Evolutionary conservation across 2,329 filamentous ascomycete genomes (phyloP), one percentile per base, ranked within the genome.

Genomic region (Botryosphaeria agaves): DNA sequence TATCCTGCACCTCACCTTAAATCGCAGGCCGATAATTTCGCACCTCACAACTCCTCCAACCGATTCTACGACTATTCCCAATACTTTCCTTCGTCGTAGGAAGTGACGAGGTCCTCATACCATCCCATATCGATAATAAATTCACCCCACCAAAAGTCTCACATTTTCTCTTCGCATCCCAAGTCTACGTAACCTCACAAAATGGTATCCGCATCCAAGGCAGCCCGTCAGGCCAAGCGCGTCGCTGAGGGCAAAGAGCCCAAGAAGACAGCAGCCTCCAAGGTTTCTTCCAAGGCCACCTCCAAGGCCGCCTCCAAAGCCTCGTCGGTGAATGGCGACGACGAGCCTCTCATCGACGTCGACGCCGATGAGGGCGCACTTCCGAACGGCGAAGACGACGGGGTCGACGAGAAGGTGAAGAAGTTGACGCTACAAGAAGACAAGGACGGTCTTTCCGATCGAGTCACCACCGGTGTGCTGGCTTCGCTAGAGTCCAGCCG

Each of bases 391-490:
- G 76, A 79, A 32, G 70, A 76, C 39, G 77, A 76, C 36, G 82
- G 75, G 42, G 66, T 72, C 36, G 69, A 65, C 44, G 71, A 75
- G 44, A 82, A 87, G 64, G 76, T 94, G 41, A 79, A 84, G 64
- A 84, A 84, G 53, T 69, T 98, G 42, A 76, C 80, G 26, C 68
- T 85, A 32, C 91, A 98, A 64, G 79, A 93, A 69, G 89, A 98
- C 62, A 81, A 92, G 62, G 73, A 92, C 53, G 89, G 89, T 49
- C 69, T 98, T 41, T 95, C 89, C 9, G 89, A 98, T 60, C 80
- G 89, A 57, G 89, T 98, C 56, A 98, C 91, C 37, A 98, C 89
- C 36, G 89, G 89, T 71, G 89, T 98, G 33, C 66, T 98, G 38
- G 69, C 85, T 21, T 98, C 89, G 26, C 72, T 87, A 39, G 59